Evolutionary conservation across 2,329 filamentous ascomycete genomes (phyloP).

Genomic region (Trichothecium sympodiale): DNA sequence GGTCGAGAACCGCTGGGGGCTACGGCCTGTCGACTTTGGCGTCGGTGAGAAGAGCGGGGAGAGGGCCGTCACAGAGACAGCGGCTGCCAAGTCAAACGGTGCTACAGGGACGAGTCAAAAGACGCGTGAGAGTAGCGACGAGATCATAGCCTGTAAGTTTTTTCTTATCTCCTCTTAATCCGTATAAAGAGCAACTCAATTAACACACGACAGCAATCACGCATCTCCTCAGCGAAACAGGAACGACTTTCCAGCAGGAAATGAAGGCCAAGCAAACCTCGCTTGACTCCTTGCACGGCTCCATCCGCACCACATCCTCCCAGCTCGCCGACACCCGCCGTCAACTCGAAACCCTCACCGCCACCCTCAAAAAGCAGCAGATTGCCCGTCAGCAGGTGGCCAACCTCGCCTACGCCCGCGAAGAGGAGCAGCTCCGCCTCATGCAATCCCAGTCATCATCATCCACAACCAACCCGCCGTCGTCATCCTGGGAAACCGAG

Average conservation of each 20-base stretch:
- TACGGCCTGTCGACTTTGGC: slow-evolving; percentile 88
- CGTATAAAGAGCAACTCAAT: slow-evolving; percentile 7
- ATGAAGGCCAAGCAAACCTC: slow-evolving; percentile 74
- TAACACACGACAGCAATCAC: slow-evolving; percentile 55
- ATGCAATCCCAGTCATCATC: slow-evolving; percentile 28
- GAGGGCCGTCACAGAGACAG: slow-evolving; percentile 24
- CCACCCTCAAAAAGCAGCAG: slow-evolving; percentile 52
- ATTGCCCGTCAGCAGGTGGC: slow-evolving; percentile 60
- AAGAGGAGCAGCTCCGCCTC: slow-evolving; percentile 51
- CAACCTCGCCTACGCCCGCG: slow-evolving; percentile 65
- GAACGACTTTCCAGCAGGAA: slow-evolving; percentile 68
- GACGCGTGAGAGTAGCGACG: slow-evolving; percentile 63
- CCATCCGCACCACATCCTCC: slow-evolving; percentile 69
- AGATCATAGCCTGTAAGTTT: slow-evolving; percentile 66
- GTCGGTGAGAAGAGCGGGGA: slow-evolving; percentile 58
- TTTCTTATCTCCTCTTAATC: not conserved
- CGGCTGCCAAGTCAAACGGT: slow-evolving; percentile 32
- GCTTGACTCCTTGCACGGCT: slow-evolving; percentile 71
- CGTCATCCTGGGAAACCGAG: slow-evolving; percentile 42
- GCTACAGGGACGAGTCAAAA: slow-evolving; percentile 36
- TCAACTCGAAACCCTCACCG: slow-evolving; percentile 58
- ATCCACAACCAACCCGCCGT: slow-evolving; percentile 23
- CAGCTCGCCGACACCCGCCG: slow-evolving; percentile 69
- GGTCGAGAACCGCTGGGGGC: slow-evolving; percentile 79
- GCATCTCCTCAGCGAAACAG: slow-evolving; percentile 68